Evolutionary conservation across 23 red algal genomes (phyloP).

Genomic region (Gracilaria caudata): DNA sequence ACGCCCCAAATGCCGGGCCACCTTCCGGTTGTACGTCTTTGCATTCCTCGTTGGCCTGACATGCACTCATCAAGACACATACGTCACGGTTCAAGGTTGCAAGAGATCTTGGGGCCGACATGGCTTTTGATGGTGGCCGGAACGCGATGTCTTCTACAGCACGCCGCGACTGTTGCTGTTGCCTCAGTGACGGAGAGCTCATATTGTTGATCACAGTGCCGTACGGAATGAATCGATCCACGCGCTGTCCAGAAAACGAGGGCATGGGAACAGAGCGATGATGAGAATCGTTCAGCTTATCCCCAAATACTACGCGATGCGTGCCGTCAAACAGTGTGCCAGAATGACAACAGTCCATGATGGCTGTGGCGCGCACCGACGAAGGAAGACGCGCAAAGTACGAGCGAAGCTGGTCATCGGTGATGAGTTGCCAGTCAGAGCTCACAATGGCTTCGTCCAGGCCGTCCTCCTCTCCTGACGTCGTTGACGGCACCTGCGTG

Average conservation of each 20-base stretch:
- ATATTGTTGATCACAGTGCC: not conserved
- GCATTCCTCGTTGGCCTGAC: slow-evolving; percentile 12
- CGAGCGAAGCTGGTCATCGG: slow-evolving; percentile 16
- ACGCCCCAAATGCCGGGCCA: not conserved
- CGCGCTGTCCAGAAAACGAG: not conserved
- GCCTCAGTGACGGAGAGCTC: not conserved
- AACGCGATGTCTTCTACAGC: not conserved
- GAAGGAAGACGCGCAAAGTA: slow-evolving; percentile 24
- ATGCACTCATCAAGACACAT: slow-evolving; percentile 6
- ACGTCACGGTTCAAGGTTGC: not conserved
- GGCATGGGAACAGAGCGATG: not conserved
- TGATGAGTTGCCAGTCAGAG: slow-evolving; percentile 28
- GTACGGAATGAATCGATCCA: slow-evolving; percentile 12
- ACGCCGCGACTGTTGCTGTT: not conserved
- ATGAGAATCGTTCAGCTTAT: not conserved
- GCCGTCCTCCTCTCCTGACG: slow-evolving; percentile 27
- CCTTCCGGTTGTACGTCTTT: not conserved
- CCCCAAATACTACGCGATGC: not conserved
- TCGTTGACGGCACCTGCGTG: slow-evolving; percentile 13
- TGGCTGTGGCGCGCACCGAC: slow-evolving; percentile 21
- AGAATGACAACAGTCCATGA: slow-evolving; percentile 56
- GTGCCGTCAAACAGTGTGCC: slow-evolving; percentile 29
- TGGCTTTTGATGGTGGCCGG: not conserved
- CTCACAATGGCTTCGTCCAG: slow-evolving; percentile 43
- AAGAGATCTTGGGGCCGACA: not conserved